Conservation (phyloP, 306 rosid genomes). For the Cicer bijugum region DNA sequence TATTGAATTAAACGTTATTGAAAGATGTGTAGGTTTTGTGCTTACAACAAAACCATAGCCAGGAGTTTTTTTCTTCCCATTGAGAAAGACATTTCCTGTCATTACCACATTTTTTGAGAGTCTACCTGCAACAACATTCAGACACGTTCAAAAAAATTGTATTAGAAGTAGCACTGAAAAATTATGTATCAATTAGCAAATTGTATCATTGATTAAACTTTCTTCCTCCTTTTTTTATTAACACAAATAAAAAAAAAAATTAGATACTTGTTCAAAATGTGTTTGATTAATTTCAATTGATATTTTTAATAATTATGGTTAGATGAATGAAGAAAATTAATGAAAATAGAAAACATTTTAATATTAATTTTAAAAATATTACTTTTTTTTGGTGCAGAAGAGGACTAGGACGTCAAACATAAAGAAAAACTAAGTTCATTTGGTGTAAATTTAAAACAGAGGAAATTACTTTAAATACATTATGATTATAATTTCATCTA, state of each 20-base stretch:
- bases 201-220: neutral
- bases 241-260: no score
- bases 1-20: no score
- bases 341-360: neutral
- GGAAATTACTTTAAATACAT: no score
- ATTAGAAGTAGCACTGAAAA: neutral
- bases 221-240: neutral
- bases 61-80: conserved; percentile 71
- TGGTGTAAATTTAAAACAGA: no score
- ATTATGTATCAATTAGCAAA: neutral
- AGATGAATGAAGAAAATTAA: neutral
- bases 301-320: neutral
- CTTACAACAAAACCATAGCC: conserved; percentile 78
- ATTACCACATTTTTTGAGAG: conserved; percentile 77
- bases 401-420: no score
- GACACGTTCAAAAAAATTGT: conserved; percentile 15
- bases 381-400: no score
- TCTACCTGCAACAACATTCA: conserved; percentile 60
- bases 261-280: neutral
- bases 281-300: neutral
- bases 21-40: neutral
- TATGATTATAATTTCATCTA: neutral
- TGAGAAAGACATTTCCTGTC: conserved; percentile 75
- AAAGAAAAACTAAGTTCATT: no score
- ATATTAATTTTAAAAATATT: no score